Evolutionary conservation across 192 early-diverging fungal species (phyloP).

Genomic region (Chytriomyces confervae): DNA sequence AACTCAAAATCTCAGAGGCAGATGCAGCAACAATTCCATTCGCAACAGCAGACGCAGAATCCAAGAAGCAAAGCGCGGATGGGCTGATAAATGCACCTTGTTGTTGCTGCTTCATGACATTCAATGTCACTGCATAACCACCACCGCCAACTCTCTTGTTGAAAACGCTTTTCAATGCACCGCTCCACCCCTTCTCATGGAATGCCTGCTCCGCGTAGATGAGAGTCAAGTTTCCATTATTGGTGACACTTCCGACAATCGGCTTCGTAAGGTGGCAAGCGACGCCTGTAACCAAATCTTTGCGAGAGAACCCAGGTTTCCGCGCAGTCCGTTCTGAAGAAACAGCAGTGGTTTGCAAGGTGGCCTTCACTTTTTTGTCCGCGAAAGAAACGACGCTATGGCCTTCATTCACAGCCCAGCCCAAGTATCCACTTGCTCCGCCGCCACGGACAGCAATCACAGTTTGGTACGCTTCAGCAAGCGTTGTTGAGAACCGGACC

Average conservation of each 20-base stretch:
- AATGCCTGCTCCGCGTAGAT: conserved; percentile 36
- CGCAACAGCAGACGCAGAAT: conserved; percentile 10
- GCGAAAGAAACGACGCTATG: conserved; percentile 18
- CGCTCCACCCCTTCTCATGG: conserved; percentile 35
- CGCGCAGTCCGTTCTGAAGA: background rate
- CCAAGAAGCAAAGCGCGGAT: conserved; percentile 33
- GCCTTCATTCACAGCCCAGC: conserved; percentile 42
- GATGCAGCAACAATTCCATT: conserved; percentile 11
- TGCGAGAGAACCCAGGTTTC: conserved; percentile 29
- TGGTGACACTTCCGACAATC: conserved; percentile 34
- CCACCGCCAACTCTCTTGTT: conserved; percentile 22
- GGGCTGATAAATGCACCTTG: conserved; percentile 17
- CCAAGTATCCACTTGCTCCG: conserved; percentile 2
- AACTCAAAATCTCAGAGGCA: conserved; percentile 29
- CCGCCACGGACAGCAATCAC: conserved; percentile 18
- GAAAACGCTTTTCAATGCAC: conserved; percentile 19
- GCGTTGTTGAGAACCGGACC: conserved; percentile 13
- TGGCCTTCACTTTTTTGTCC: conserved; percentile 14
- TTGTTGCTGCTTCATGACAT: conserved; percentile 27
- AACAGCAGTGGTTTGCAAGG: conserved; percentile 19
- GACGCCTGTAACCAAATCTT: conserved; percentile 35
- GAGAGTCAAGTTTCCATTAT: conserved; percentile 38
- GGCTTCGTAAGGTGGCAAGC: conserved; percentile 34
- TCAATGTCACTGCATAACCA: conserved; percentile 26
- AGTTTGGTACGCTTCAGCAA: conserved; percentile 24